phyloP scores from a whole-genome alignment of 768 basidiomycete genomes.

The Gymnopilus junonius region DNA sequence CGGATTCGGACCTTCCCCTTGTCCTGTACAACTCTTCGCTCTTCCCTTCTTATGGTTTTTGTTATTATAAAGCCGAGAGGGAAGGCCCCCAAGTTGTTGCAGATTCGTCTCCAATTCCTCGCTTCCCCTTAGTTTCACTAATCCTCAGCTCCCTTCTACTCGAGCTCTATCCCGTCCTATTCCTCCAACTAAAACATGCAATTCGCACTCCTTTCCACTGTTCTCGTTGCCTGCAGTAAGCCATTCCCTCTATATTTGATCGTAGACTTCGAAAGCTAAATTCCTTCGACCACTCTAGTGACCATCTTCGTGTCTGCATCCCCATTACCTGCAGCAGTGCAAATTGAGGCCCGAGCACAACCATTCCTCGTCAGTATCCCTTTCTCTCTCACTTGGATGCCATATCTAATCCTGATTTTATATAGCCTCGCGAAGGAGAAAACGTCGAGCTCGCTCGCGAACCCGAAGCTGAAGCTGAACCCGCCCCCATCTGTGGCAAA shows the following conservation, averaged over 20 bases:
- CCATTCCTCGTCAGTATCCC: constrained; percentile 9
- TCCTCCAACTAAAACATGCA: constrained; percentile 17
- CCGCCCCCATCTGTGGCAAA: constrained; percentile 16
- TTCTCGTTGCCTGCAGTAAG: constrained; percentile 21
- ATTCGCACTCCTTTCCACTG: constrained; percentile 19
- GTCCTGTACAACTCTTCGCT: constrained; percentile 1
- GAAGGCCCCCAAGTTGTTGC: not conserved
- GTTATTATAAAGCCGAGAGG: not conserved
- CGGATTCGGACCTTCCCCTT: constrained; percentile 13
- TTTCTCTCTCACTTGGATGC: not conserved
- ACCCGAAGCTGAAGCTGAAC: constrained; percentile 15
- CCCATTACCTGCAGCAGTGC: constrained; percentile 14
- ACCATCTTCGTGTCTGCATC: constrained; percentile 21
- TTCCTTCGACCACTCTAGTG: constrained; percentile 1
- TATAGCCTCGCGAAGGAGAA: constrained; percentile 14
- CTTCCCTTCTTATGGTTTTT: not conserved
- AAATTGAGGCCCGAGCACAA: constrained; percentile 10
- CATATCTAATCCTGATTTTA: not conserved
- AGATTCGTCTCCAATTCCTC: not conserved
- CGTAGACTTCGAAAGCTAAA: not conserved
- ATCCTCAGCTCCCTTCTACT: not conserved
- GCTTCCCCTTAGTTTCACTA: no score
- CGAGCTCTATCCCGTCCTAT: not conserved
- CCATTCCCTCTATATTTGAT: not conserved
- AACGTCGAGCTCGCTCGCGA: constrained; percentile 14